Evolutionary conservation across 495 filamentous ascomycete species (phyloP).

Genomic region (Penicillium subrubescens): DNA sequence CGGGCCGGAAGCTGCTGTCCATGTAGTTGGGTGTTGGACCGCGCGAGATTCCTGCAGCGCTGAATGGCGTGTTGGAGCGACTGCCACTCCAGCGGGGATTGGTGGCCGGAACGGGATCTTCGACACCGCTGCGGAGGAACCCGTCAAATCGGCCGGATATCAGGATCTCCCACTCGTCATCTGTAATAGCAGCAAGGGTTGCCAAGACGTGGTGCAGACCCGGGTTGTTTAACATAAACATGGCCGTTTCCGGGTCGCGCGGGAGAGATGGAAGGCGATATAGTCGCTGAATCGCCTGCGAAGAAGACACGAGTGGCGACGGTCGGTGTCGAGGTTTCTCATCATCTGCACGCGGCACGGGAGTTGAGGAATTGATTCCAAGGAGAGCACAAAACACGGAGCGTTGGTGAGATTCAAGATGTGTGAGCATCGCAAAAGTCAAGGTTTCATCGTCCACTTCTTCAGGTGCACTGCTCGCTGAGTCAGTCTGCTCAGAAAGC

Average conservation of each 20-base stretch:
- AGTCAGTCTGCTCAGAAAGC: conserved; percentile 75
- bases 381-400: conserved; percentile 77
- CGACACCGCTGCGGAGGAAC: conserved; percentile 93
- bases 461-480: conserved; percentile 69
- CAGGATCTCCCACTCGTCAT: conserved; percentile 94
- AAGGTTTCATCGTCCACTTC: conserved; percentile 93
- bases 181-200: conserved; percentile 82
- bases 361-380: conserved; percentile 60
- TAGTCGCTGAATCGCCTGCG: conserved; percentile 77
- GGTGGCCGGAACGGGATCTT: conserved; percentile 50
- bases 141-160: conserved; percentile 96
- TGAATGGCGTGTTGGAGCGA: conserved; percentile 49
- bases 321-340: conserved; percentile 59
- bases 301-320: conserved; percentile 69
- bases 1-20: conserved; percentile 40
- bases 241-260: conserved; percentile 80
- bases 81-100: conserved; percentile 36
- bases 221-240: conserved; percentile 86
- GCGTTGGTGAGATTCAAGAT: conserved; percentile 72
- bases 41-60: conserved; percentile 41
- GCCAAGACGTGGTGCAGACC: conserved; percentile 80
- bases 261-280: conserved; percentile 73
- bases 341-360: conserved; percentile 42
- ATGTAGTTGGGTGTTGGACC: conserved; percentile 42
- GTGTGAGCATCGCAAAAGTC: conserved; percentile 89